Evolutionary conservation across 371 early-diverging fungal species (phyloP), one percentile per base, ranked within the genome.

Genomic region (Mucor circinelloides): DNA sequence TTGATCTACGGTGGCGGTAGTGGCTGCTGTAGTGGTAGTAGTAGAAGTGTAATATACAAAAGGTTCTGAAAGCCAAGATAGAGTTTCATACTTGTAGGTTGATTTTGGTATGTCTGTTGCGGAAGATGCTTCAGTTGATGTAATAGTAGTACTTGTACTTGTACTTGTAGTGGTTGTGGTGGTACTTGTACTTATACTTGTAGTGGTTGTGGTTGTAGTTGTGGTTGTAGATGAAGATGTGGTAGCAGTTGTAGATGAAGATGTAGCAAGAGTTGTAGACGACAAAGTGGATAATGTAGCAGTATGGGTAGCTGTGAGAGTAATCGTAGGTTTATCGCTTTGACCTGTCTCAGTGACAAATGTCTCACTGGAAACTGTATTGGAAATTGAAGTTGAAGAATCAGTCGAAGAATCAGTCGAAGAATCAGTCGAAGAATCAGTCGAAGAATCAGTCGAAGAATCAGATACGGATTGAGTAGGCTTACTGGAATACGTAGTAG

Each of bases 81-180:
- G 42, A 2, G 75, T 75, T 54, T 71, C 57, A 19, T 75, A 75
- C 7, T 61, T 62, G 44, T 75, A 74, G 8, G 64, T 71, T 6
- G 68, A 67, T 13, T 71, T 64, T 36, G 61, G 52, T 58, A 4
- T 46, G 7, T 31, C 32, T 30, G 23, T 31, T 19, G 30, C 42
- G 0, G 42, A 2, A 0, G 36, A n/a, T 7, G 38, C 15, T 15
- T 30, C 40, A 21, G 63, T 48, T 9, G 38, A 48, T 19, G 38
- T 50, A 8, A 13, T 36, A 36, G 52, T 46, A 5, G 28, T 23
- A 23, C 54, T 54, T 21, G 48, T 36, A 25, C 30, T 25, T 5
- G 55, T 54, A 27, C 50, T 59, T 2, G 28, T n/a, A 30, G 56
- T 56, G 13, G 56, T 56, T 6, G 28, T 54, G 0, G 56, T 32